Base-by-base conservation (phyloP, 2,329 filamentous ascomycete species). In the Xylariaceae sp. region DNA sequence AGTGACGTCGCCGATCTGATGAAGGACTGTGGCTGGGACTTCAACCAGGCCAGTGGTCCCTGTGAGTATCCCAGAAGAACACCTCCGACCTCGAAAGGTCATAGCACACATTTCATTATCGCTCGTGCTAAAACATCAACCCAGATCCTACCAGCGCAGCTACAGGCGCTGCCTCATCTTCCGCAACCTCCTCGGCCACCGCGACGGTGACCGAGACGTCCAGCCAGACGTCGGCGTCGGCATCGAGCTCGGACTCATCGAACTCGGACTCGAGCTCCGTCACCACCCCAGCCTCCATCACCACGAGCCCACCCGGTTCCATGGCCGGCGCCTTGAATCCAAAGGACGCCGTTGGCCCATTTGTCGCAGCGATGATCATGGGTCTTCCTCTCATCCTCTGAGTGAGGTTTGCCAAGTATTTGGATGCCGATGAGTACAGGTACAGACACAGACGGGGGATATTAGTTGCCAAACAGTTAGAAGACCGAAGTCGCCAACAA, bases 1-100 rank as follows among this genome's bases (percentile, higher is more conserved):
- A 61, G 61, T 47, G 61, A 63, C 21, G 60, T 61, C 9, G 54
- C 58, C 2, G 58, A 63, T 7, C 56, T 63, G 26, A 61, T 63
- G 56, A 51, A 58, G 13, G 61, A 63, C 29, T 63, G 61, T 29
- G 60, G 58, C 1, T 63, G 61, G 61, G 26, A 55, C 22, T 62
- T 61, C 22, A 55, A 52, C 34, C 21, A 47, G 3, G 57, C 57
- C 12, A 47, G 48, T 19, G 55, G 22, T 16, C 54, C 51, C 40
- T 57, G 58, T 61, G 41, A 54, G 58, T 49, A 7, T 7, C 2
- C 22, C 21, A 39, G 10, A 30, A 22, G 9, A 26, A 9, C 16
- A n/a, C 21, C 22, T 7, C 19, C 6, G n/a, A 54, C n/a, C 19
- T 46, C 1, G 3, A 21, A 8, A 19, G 13, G n/a, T n/a, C n/a